Percentiles rank a stretch among this genome's conserved stretches.
These are phyloP conservation scores for Flaveria robusta DNA, from an alignment of 129 eudicot genomes.

Conservation along the genomic window DNA sequence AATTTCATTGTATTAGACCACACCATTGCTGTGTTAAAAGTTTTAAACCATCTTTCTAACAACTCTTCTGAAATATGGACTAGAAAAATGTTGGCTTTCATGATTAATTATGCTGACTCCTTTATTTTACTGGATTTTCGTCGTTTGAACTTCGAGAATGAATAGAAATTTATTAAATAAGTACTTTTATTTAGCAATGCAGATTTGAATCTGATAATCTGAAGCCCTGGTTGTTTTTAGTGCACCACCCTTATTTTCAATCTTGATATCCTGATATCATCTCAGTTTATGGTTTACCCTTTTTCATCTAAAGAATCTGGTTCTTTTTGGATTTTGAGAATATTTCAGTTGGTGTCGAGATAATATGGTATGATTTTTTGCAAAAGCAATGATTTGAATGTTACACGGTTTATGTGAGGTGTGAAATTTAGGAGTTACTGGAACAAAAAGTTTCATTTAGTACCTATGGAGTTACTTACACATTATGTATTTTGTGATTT, in stretches of 20 bases:
- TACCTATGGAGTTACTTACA: neutral
- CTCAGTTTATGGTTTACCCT: constrained; percentile 2
- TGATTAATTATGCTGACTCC: neutral
- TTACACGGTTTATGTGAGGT: neutral
- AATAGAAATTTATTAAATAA: neutral
- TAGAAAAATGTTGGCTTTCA: neutral
- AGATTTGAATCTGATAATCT: neutral
- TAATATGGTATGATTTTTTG: neutral
- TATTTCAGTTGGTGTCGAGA: constrained; percentile 1
- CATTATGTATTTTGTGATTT: neutral
- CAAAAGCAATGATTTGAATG: neutral
- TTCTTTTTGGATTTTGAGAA: constrained; percentile 9
- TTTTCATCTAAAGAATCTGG: neutral
- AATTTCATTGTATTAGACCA: neutral
- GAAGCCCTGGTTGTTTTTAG: constrained; percentile 1
- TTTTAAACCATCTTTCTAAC: neutral
- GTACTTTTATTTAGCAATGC: neutral
- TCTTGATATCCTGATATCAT: neutral
- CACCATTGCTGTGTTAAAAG: neutral
- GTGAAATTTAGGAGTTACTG: constrained; percentile 20
- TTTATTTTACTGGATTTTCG: neutral
- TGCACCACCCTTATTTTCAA: neutral
- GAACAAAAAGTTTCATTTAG: neutral
- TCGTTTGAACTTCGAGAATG: neutral
- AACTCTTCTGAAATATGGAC: neutral